Evolutionary conservation across 257 asterid species (phyloP).

Genomic region (Paraleonurus japonicus): DNA sequence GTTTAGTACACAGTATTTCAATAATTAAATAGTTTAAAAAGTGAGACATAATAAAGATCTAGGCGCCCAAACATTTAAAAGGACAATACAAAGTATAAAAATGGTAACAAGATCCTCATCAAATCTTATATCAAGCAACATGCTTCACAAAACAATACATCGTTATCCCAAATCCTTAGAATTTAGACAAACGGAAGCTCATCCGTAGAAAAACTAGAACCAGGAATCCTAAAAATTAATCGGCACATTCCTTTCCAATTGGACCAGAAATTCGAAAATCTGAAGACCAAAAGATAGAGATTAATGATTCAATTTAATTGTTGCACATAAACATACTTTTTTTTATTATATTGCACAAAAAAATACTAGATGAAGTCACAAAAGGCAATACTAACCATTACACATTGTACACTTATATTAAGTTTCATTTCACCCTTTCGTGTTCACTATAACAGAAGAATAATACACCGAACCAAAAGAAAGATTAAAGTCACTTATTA

Average conservation of each 20-base stretch:
- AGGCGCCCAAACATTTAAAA: not conserved
- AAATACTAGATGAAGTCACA: not conserved
- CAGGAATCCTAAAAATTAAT: constrained; percentile 57
- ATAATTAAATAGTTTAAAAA: no score
- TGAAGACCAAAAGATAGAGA: not conserved
- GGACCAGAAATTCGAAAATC: constrained; percentile 57
- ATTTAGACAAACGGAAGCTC: not conserved
- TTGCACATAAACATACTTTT: no score
- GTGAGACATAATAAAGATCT: no score
- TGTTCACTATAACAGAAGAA: constrained; percentile 60
- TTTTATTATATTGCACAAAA: no score
- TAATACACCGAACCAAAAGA: constrained; percentile 30
- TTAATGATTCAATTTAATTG: not conserved
- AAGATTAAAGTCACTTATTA: not conserved
- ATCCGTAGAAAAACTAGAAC: constrained; percentile 29
- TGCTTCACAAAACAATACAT: not conserved
- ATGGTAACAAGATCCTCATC: not conserved
- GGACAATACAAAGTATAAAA: not conserved
- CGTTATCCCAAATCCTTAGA: not conserved
- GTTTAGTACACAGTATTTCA: not conserved
- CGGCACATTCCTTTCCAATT: constrained; percentile 56
- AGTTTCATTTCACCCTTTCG: constrained; percentile 68
- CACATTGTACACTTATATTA: not conserved
- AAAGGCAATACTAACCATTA: not conserved
- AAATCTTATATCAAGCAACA: not conserved